Percentiles rank a stretch among this genome's conserved stretches.
phyloP scores from a whole-genome alignment of 768 basidiomycete species.

The Suillus variegatus region DNA sequence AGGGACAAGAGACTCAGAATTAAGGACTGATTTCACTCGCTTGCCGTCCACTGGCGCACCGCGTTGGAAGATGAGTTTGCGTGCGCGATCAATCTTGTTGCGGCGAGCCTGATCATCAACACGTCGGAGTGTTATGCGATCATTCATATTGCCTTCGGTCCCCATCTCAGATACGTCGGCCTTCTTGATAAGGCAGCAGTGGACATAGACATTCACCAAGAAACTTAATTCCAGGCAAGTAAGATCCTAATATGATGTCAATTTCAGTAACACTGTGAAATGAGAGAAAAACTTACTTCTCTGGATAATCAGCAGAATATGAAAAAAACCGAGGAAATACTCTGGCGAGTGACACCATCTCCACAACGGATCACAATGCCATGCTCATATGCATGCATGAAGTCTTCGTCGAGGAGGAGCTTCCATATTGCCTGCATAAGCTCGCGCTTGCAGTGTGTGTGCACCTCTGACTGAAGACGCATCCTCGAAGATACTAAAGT shows the following conservation, averaged over 20 bases:
- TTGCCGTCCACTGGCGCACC: conserved; percentile 7
- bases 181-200: conserved; percentile 15
- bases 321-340: conserved; percentile 10
- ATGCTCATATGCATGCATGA: too few relatives aligned
- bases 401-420: too few relatives aligned
- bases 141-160: conserved; percentile 2
- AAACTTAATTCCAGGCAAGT: conserved; percentile 21
- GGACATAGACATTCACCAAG: conserved; percentile 24
- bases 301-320: conserved; percentile 27
- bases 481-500: conserved; percentile 8
- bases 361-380: too few relatives aligned
- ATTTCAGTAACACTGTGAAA: too few relatives aligned
- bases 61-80: not conserved
- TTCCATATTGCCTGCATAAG: too few relatives aligned
- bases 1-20: not conserved
- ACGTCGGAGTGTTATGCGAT: not conserved
- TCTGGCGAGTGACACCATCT: too few relatives aligned
- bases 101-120: not conserved
- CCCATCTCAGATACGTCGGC: conserved; percentile 13
- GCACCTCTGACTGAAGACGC: too few relatives aligned
- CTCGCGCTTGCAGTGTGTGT: too few relatives aligned
- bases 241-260: conserved; percentile 12
- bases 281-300: conserved; percentile 12
- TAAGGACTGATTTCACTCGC: not conserved
- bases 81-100: not conserved